Evolutionary conservation across 2,329 filamentous ascomycete genomes (phyloP).

Genomic region (Boeremia lycopersici): DNA sequence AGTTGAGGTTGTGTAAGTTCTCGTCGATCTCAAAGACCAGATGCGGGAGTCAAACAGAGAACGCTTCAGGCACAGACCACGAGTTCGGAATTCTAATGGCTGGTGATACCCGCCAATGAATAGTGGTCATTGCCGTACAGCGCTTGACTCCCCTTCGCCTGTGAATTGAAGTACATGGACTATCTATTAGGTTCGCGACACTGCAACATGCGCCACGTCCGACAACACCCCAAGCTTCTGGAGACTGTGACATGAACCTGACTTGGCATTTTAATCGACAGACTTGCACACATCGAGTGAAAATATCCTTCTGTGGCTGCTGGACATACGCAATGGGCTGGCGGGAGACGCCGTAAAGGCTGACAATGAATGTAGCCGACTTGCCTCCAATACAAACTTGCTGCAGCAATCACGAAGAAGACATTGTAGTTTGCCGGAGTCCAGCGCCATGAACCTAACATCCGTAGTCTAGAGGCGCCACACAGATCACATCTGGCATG

Average conservation of each 20-base stretch:
- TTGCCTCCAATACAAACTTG: background rate
- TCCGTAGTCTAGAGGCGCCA: constrained; percentile 16
- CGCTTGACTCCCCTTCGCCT: background rate
- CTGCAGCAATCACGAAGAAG: too few relatives aligned
- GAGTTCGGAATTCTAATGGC: constrained; percentile 1
- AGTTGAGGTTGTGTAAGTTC: background rate
- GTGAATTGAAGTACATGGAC: background rate
- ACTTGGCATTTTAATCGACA: background rate
- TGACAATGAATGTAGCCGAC: background rate
- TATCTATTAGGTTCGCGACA: background rate
- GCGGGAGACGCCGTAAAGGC: background rate
- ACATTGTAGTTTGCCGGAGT: background rate
- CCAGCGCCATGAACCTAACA: constrained; percentile 7
- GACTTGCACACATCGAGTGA: background rate
- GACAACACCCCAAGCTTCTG: background rate
- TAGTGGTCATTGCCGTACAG: background rate
- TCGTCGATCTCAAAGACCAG: background rate
- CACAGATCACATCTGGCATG: constrained; percentile 14
- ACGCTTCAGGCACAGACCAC: constrained; percentile 12
- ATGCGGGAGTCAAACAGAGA: constrained; percentile 1
- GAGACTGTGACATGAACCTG: background rate
- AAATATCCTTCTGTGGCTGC: background rate
- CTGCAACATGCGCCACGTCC: background rate
- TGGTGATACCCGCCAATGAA: background rate
- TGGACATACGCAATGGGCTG: background rate